Evolutionary conservation across 2,329 filamentous ascomycete species (phyloP), one percentile per base, ranked within the genome.

Genomic region (Penicillium sp.): DNA sequence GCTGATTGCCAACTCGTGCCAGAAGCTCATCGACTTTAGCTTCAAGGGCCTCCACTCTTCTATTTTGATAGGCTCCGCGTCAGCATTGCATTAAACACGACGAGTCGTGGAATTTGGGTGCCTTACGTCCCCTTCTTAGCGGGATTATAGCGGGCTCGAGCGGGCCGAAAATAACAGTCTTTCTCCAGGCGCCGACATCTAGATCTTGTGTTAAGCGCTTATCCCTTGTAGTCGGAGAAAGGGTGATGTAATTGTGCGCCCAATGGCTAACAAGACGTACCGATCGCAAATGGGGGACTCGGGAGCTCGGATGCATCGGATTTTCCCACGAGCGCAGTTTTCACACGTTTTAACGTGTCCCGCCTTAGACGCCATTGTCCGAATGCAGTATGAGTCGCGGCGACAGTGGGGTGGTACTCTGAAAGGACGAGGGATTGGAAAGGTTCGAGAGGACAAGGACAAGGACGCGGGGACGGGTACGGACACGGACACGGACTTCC

Each of bases 131-230:
- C 56, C 32, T 56, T 59, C 39, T 49, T 59, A 3, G 45, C 14
- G 29, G 47, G 47, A 2, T 47, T 52, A 11, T 59, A 56, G 18
- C 56, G 56, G n/a, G 52, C 8, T 16, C 56, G 45, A n/a, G 56
- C 48, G 13, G 54, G 44, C 11, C 56, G 56, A 31, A 59, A 59
- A 46, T 54, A 59, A 16, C 56, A 59, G 13, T 53, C 50, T 32
- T 59, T 59, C 5, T 53, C 53, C 47, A 59, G 48, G 7, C 56
- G 43, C 6, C 32, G 41, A 34, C 56, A 59, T 29, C 56, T 59
- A 38, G 13, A 3, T 13, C 10, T 11, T 34, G 13, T 31, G 16
- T n/a, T 48, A 29, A 48, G 36, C 4, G 18, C 31, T 16, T 29
- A 9, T 21, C 27, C 18, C 31, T 41, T 10, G 31, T 4, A 10